Evolutionary conservation across 352 stramenopile species (phyloP).

Genomic region (Pelagophyceae sp.): DNA sequence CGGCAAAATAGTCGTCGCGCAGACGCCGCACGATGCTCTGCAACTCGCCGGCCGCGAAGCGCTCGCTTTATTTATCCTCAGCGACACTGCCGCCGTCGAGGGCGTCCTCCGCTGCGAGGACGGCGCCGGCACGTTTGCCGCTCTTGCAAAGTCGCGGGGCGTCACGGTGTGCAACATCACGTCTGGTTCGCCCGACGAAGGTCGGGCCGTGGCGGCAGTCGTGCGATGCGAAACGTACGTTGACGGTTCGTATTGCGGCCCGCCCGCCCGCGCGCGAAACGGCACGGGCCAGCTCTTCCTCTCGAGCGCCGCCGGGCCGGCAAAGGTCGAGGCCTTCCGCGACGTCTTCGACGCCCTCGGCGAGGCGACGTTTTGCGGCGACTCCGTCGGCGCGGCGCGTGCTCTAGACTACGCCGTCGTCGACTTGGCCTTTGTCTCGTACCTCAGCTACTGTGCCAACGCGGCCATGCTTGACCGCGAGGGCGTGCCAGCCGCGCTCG

Average conservation of each 20-base stretch:
- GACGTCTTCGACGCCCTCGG: background rate
- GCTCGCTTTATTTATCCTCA: background rate
- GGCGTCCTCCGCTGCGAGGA: background rate
- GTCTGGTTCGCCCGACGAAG: conserved; percentile 1
- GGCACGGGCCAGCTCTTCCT: conserved; percentile 17
- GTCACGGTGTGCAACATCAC: background rate
- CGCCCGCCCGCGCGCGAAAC: background rate
- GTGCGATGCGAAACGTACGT: background rate
- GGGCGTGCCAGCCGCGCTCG: background rate
- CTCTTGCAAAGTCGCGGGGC: background rate
- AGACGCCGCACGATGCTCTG: background rate
- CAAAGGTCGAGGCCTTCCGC: background rate
- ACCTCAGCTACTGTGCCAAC: background rate
- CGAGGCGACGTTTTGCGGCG: background rate
- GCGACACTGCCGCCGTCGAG: background rate
- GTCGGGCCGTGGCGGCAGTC: background rate
- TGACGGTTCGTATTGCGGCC: conserved; percentile 16
- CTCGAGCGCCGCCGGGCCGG: background rate
- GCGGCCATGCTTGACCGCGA: conserved; percentile 15
- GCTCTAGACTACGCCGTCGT: conserved; percentile 19
- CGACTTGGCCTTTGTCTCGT: conserved; percentile 11
- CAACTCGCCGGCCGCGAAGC: background rate
- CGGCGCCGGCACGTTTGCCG: background rate
- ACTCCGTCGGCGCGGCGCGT: background rate
- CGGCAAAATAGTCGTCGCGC: background rate